Evolutionary conservation across 495 filamentous ascomycete genomes (phyloP), one percentile per base, ranked within the genome.

Genomic region (Xylaria bambusicola): DNA sequence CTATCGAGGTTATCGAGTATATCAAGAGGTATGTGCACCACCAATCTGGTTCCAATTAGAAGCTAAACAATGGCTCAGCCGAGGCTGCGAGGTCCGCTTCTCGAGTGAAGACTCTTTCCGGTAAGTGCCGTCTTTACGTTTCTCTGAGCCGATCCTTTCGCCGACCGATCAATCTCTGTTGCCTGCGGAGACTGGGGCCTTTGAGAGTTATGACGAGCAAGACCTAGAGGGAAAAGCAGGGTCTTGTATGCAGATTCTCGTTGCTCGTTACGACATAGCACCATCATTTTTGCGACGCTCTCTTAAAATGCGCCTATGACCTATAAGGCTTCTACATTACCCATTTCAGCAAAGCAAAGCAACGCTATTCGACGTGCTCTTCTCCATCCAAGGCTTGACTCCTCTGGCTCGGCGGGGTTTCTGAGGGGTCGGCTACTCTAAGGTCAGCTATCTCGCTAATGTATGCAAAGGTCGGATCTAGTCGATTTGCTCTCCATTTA

Each of bases 1-100:
- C 93, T 36, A 86, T 97, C 60, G 92, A 97, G 74, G 93, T 98
- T 51, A 96, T 98, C 58, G 80, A 96, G 69, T 97, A 88, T 71
- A 86, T 97, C 81, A 96, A 96, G 84, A 88, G 86, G 70, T 87
- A 91, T 77, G 86, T 86, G 18, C 20, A 17, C 45, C 45, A 48
- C 23, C 45, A 18, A 48, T 48, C 18, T 15, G 18, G 23, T 21
- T 24, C 18, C 21, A 48, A 48, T 48, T 21, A 48, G 45, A 48
- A 38, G 26, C 52, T 54, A 44, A 54, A 21, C 13, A 26, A 21
- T 41, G 20, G 24, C 10, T 56, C 17, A 50, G 50, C 56, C 41
- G 52, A 31, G 44, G 40, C 17, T 24, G 65, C 17, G 64, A 65
- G 47, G 40, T 54, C 40, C 58, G 31, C 36, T 58, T 92, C 75